Evolutionary conservation across 192 early-diverging fungal genomes (phyloP).

Genomic region (Coemansia sp.): DNA sequence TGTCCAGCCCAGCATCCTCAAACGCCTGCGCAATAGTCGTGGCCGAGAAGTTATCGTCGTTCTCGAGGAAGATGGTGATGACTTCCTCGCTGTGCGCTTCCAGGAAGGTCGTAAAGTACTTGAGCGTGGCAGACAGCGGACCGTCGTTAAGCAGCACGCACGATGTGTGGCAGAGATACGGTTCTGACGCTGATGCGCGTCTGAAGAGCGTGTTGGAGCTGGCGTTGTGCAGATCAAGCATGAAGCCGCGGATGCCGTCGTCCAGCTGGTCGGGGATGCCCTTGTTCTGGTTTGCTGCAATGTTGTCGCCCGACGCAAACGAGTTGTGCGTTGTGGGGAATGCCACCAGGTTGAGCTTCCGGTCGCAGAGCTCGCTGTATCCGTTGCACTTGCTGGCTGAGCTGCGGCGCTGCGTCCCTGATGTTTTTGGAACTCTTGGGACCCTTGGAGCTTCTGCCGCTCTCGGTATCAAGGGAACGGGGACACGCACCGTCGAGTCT

Average conservation of each 20-base stretch:
- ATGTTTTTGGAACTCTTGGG: too few species aligned
- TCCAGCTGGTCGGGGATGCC: constrained; percentile 65
- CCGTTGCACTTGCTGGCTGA: constrained; percentile 61
- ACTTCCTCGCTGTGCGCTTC: constrained; percentile 71
- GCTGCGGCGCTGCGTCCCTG: constrained; percentile 2
- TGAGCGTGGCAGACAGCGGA: constrained; percentile 58
- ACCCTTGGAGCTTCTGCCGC: neutral
- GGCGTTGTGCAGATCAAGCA: constrained; percentile 62
- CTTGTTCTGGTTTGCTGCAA: constrained; percentile 68
- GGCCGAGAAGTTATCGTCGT: constrained; percentile 56
- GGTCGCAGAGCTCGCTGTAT: constrained; percentile 63
- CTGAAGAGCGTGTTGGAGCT: constrained; percentile 5
- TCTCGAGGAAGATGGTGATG: constrained; percentile 75
- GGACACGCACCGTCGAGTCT: too few species aligned
- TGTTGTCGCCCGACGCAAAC: constrained; percentile 56
- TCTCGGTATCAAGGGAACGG: neutral
- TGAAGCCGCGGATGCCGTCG: constrained; percentile 73
- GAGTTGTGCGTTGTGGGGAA: constrained; percentile 77
- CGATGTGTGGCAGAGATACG: constrained; percentile 68
- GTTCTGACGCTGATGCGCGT: constrained; percentile 10
- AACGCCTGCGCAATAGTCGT: constrained; percentile 58
- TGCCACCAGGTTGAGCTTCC: constrained; percentile 63
- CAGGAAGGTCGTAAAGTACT: constrained; percentile 60
- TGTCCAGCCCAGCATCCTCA: constrained; percentile 53
- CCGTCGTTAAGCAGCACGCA: constrained; percentile 67